Base-by-base conservation (phyloP, 179 eudicot species). In the Patellifolia procumbens region DNA sequence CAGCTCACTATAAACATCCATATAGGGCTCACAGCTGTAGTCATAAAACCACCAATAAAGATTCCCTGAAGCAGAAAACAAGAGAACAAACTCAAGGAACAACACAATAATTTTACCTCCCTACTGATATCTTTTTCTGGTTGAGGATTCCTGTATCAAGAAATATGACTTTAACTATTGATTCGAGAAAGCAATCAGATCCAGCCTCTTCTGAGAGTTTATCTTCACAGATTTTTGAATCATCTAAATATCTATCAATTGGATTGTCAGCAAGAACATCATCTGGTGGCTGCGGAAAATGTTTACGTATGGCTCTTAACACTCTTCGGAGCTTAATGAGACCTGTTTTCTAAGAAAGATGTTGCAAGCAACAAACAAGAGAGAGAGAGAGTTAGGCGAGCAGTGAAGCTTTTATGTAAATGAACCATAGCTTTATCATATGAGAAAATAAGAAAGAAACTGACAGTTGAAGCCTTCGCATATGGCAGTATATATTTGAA, bases 401-500 rank as follows among this genome's bases (percentile, higher is more conserved):
- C 60, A 37, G 59, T 15, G 42, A 39, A 71, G 19, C 56, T 20
- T 64, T 59, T 70, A 43, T 32, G 11, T 7, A 24, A 22, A 24
- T 15, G 19, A 62, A 46, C 2, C 62, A 48, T 19, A 26, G 22
- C n/a, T 2, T 28, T 4, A 66, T 61, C 60, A 29, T 51, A 70
- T 26, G 32, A 67, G 7, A 65, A 70, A 69, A 60, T 56, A 45
- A 72, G 70, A 51, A 39, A 80, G 61, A 48, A 68, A 87, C 99
- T 88, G 49, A 96, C 99, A 78, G 98, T 88, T 78, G 98, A 93
- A 79, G 89, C 98, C 84, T 90, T 96, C 16, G 99, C 99, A 79
- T 96, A 96, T 5, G 99, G 97, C 65, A 96, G 86, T 80, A 96
- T 90, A 80, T 96, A 96, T 82, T 88, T 91, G 81, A 96, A 96